Evolutionary conservation across 371 early-diverging fungal genomes (phyloP).

Genomic region (Haplosporangium sp.): DNA sequence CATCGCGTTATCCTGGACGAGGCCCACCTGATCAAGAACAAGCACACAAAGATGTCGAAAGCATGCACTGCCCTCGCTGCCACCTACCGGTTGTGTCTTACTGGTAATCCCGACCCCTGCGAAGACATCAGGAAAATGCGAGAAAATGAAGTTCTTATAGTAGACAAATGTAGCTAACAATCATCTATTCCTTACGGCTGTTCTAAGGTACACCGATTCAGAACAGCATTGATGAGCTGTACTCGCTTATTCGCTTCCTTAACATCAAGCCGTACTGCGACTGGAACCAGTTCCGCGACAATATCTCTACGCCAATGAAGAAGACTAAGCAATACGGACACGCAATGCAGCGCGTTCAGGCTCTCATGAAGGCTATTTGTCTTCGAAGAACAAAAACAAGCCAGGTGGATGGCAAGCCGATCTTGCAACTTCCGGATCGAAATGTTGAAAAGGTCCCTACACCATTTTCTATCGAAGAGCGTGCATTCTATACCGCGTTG

Average conservation of each 20-base stretch:
- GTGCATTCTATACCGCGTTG: conserved; percentile 69
- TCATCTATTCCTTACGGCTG: background rate
- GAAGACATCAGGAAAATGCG: background rate
- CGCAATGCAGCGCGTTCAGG: conserved; percentile 69
- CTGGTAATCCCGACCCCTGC: conserved; percentile 70
- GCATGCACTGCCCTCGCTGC: conserved; percentile 71
- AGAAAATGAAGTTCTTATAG: too few species aligned
- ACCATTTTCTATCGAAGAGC: conserved; percentile 67
- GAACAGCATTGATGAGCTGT: conserved; percentile 91
- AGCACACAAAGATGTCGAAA: conserved; percentile 69
- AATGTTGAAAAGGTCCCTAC: conserved; percentile 64
- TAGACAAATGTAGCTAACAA: background rate
- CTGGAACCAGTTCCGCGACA: conserved; percentile 64
- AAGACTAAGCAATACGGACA: conserved; percentile 12
- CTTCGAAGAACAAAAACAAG: conserved; percentile 79
- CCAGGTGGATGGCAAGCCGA: conserved; percentile 73
- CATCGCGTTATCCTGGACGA: conserved; percentile 87
- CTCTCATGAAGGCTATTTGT: conserved; percentile 73
- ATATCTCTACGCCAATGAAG: conserved; percentile 65
- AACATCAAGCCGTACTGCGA: conserved; percentile 72
- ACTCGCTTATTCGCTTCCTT: conserved; percentile 84
- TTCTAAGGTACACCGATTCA: conserved; percentile 75
- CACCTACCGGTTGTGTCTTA: conserved; percentile 85
- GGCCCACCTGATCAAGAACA: conserved; percentile 90
- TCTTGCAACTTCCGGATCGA: conserved; percentile 70